A percentile compares a stretch with the other conserved stretches of the same genome.
Conservation (phyloP, 2,329 filamentous ascomycete genomes). For the Xylaria sp. region DNA sequence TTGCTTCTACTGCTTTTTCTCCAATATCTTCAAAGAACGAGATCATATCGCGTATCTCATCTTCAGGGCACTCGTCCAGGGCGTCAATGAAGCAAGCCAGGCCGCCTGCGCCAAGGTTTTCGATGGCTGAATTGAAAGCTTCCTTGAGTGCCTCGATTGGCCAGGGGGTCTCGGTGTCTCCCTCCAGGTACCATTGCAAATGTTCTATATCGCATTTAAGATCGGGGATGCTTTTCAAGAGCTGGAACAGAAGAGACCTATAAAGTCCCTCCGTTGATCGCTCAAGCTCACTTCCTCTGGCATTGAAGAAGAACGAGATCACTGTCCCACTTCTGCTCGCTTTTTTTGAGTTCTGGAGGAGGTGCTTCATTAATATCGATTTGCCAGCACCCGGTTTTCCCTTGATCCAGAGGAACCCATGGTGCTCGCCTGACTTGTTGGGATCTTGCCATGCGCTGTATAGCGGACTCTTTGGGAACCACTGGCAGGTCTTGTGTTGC, state of each 20-base stretch:
- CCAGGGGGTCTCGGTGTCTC: slow-evolving; percentile 31
- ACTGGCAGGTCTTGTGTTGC: slow-evolving; percentile 30
- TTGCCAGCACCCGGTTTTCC: slow-evolving; percentile 47
- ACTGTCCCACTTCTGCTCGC: slow-evolving; percentile 6
- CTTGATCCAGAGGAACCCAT: slow-evolving; percentile 48
- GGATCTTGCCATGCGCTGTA: slow-evolving; percentile 41
- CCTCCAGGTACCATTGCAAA: slow-evolving; percentile 28
- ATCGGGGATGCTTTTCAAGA: slow-evolving; percentile 40
- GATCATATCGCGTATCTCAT: slow-evolving; percentile 25
- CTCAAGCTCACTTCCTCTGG: slow-evolving; percentile 46
- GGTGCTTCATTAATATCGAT: slow-evolving; percentile 48
- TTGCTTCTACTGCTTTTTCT: background rate
- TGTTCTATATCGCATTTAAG: slow-evolving; percentile 30
- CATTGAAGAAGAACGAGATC: slow-evolving; percentile 53
- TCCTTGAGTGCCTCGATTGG: slow-evolving; percentile 13
- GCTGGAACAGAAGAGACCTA: slow-evolving; percentile 49
- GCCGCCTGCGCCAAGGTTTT: background rate
- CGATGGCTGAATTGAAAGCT: slow-evolving; percentile 6
- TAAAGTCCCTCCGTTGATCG: slow-evolving; percentile 50
- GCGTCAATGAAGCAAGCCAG: slow-evolving; percentile 27
- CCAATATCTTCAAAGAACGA: slow-evolving; percentile 14
- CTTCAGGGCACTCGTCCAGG: slow-evolving; percentile 27
- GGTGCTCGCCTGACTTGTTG: slow-evolving; percentile 29
- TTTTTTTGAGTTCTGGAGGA: slow-evolving; percentile 22
- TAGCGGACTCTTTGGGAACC: slow-evolving; percentile 27